Evolutionary conservation across 495 filamentous ascomycete genomes (phyloP).

Genomic region (Aspergillus haitiensis): DNA sequence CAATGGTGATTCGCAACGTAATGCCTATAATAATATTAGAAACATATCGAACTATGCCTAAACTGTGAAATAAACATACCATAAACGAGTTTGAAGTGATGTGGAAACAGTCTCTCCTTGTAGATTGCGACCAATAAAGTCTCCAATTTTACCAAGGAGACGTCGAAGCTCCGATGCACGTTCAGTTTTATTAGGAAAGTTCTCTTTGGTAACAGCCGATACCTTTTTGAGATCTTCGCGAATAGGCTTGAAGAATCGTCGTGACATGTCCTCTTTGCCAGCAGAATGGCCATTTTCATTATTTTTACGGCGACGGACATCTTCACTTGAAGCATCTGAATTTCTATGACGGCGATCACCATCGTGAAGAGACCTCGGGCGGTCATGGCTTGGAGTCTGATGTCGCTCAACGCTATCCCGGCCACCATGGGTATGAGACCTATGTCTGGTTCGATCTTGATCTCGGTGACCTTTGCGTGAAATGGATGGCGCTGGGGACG

Average conservation of each 20-base stretch:
- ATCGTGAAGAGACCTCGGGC: conserved; percentile 37
- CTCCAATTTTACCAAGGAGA: conserved; percentile 51
- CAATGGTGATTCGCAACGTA: conserved; percentile 50
- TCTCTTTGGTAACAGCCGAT: conserved; percentile 60
- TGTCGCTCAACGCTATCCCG: conserved; percentile 51
- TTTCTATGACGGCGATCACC: conserved; percentile 38
- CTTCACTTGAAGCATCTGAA: conserved; percentile 44
- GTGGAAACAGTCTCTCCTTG: conserved; percentile 30
- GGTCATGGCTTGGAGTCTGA: conserved; percentile 44
- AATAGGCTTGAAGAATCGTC: conserved; percentile 59
- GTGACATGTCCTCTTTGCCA: conserved; percentile 54
- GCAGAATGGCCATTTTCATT: conserved; percentile 42
- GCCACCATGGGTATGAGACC: conserved; percentile 47
- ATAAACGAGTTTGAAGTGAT: conserved; percentile 47
- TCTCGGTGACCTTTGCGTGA: conserved; percentile 52
- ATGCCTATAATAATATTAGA: conserved; percentile 34
- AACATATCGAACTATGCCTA: neutral
- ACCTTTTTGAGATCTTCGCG: conserved; percentile 58
- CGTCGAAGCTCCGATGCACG: conserved; percentile 50
- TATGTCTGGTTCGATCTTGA: conserved; percentile 51
- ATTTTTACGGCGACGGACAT: conserved; percentile 43
- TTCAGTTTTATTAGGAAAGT: conserved; percentile 58
- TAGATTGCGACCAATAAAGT: conserved; percentile 45
- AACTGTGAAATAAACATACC: conserved; percentile 36
- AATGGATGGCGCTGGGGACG: conserved; percentile 53